Base-by-base conservation (phyloP, 2,329 filamentous ascomycete genomes). In the Sclerotiophoma versabilis region DNA sequence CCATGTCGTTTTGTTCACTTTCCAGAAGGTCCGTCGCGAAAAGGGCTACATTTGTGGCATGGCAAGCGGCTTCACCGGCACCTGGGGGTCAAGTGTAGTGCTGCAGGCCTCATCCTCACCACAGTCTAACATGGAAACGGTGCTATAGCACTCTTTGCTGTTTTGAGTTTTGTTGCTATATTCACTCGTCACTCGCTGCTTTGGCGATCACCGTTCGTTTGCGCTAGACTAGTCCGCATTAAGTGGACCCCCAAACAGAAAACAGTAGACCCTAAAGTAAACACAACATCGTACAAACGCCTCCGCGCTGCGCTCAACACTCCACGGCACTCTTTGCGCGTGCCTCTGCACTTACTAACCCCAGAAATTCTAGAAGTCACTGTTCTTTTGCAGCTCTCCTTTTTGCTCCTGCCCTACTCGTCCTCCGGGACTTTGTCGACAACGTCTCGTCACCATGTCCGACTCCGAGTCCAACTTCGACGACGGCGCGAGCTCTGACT, bases 401-500 rank as follows among this genome's bases (percentile, higher is more conserved):
- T 54, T 15, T 62, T 49, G 43, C 19, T 25, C 17, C 3, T 20
- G 20, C 32, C 15, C 27, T 50, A 49, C 36, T 39, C 29, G 65
- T 70, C 66, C 66, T 64, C 54, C 62, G 67, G 68, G 68, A 68
- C 66, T 49, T 55, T n/a, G 45, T 54, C 49, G 52, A 61, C 49
- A 50, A 50, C 50, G 55, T 51, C 47, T 49, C 37, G 52, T 34
- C 59, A 63, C 63, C 53, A 79, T 79, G 77, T 75, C 76, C 70
- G 75, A 77, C 67, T 78, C 75, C 26, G 72, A 75, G 39, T 78
- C 75, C 5, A 69, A 70, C 52, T 78, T 76, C 63, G 76, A 78
- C 44, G 71, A 77, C 15, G 77, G 76, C 58, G 77, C 60, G 20
- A 78, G 76, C 62, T 74, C 71, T 46, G 77, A 80, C 64, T 79